Base-by-base conservation (phyloP, 345 rosid species). In the Limnanthes douglasii region DNA sequence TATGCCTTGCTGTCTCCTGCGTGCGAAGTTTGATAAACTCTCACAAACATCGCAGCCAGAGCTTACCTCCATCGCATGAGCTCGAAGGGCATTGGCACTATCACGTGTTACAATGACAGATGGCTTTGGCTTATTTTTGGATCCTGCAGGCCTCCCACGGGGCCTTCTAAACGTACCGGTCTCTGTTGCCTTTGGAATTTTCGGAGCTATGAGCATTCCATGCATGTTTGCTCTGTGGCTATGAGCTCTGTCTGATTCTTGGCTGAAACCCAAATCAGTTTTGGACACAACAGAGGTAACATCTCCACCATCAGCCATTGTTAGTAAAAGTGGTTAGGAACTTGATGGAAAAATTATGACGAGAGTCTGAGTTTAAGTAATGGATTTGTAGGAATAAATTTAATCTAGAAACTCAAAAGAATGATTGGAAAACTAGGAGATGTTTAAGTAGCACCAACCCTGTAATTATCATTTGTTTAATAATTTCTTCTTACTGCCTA, bases 81-180 rank as follows among this genome's bases (percentile, higher is more conserved):
- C 84, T 9, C 86, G 59, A 31, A 90, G 75, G 0, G 98, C 77
- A 43, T 70, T 80, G 17, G 93, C 85, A 26, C 93, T 80, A 46
- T 90, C 98, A 15, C 72, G 61, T 5, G 96, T 75, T 37, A 80
- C 63, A 7, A 84, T 72, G 25, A 90, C 72, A 10, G 98, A 94
- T n/a, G 94, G 98, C 53, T 90, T 90, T 0, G 98, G 98, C 55
- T 80, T 90, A 65, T 77, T 90, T 48, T 79, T 88, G 5, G 97
- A 83, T 19, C 97, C 95, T 8, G 95, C 86, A 0, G 98, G 98
- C 47, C 98, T 62, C 9, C 98, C 98, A 17, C 95, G 70, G 12
- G 86, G 92, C 24, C 95, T 65, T 51, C 92, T 60, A 32, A 56
- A 46, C 22, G 65, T 59, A 36, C 66, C 75, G 15, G 75, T 70